Percentiles rank a stretch among this genome's conserved stretches.
Evolutionary conservation across 257 asterid species (phyloP).

Genomic region (Coffea canephora): DNA sequence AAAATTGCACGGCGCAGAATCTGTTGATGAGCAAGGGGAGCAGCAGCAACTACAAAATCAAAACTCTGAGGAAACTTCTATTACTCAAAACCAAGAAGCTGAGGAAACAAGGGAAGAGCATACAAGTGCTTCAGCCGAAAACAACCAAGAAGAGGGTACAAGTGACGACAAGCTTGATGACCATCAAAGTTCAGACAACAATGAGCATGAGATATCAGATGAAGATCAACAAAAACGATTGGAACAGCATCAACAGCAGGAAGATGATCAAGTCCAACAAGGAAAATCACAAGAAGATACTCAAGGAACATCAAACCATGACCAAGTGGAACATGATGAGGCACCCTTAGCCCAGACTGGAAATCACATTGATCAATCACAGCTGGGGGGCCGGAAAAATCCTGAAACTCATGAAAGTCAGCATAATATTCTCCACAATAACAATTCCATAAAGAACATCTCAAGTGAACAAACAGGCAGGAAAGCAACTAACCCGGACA

Average conservation of each 20-base stretch:
- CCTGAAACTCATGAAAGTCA: not conserved
- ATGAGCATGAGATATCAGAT: slow-evolving; percentile 46
- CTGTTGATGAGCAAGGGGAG: slow-evolving; percentile 11
- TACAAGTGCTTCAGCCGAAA: not conserved
- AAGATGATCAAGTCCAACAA: slow-evolving; percentile 49
- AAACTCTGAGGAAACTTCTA: slow-evolving; percentile 45
- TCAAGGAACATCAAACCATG: slow-evolving; percentile 46
- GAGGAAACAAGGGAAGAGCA: slow-evolving; percentile 23
- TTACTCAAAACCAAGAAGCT: slow-evolving; percentile 39
- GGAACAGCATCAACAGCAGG: slow-evolving; percentile 58
- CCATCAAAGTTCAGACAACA: slow-evolving; percentile 10
- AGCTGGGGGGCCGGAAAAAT: not conserved
- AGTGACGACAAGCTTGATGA: not conserved
- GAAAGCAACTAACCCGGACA: slow-evolving; percentile 6
- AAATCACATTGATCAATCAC: slow-evolving; percentile 3
- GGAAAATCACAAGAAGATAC: slow-evolving; percentile 33
- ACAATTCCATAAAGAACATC: not conserved
- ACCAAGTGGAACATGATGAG: slow-evolving; percentile 64
- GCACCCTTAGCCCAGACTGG: slow-evolving; percentile 7
- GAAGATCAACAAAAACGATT: slow-evolving; percentile 54
- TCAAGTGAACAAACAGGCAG: slow-evolving; percentile 12
- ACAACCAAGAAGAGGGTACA: slow-evolving; percentile 16
- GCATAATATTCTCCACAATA: not conserved
- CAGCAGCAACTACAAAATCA: slow-evolving; percentile 26
- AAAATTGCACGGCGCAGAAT: not conserved